Base-by-base conservation (phyloP, 1,284 basidiomycete genomes). In the Lignosus rhinocerotis region DNA sequence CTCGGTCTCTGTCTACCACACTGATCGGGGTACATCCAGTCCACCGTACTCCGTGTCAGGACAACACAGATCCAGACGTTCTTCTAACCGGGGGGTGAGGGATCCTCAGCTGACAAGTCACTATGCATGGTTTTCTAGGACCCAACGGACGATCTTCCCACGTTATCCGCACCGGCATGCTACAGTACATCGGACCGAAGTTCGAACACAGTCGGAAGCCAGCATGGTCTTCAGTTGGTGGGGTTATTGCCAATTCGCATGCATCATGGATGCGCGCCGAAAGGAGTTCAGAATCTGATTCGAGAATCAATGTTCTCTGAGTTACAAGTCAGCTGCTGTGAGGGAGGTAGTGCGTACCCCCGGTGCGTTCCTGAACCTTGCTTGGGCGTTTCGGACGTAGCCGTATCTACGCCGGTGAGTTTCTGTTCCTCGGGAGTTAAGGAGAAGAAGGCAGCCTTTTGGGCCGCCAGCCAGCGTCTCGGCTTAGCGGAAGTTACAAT, bases 381-480 rank as follows among this genome's bases (percentile, higher is more conserved):
- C 9, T 25, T 36, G 50, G 55, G 44, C 55, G 55, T 17, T 31
- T 51, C 55, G 55, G 55, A 41, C 44, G 38, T 42, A 51, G 36
- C 43, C 39, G 55, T 46, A 56, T 56, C 55, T 51, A 38, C 55
- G 43, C 64, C 66, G 38, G 59, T 63, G 14, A 75, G 64, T 60
- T 63, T 62, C 58, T 66, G 67, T 57, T 76, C 72, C 39, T 70
- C 75, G 8, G 73, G 71, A 9, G 71, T 67, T 19, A 76, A 64
- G 19, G 71, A 70, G 56, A 73, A 74, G 67, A 76, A 75, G 10
- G 72, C 66, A 4, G 70, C 72, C 42, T 68, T 70, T 52, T 74
- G 74, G 17, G 61, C 59, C 21, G 67, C 59, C 12, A 75, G 55
- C 74, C 74, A 75, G 53, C 73, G 63, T 41, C 74, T 67, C 30